Evolutionary conservation across 1,139 yeast genomes (phyloP).

Genomic region (Lodderomyces metapsilosis): DNA sequence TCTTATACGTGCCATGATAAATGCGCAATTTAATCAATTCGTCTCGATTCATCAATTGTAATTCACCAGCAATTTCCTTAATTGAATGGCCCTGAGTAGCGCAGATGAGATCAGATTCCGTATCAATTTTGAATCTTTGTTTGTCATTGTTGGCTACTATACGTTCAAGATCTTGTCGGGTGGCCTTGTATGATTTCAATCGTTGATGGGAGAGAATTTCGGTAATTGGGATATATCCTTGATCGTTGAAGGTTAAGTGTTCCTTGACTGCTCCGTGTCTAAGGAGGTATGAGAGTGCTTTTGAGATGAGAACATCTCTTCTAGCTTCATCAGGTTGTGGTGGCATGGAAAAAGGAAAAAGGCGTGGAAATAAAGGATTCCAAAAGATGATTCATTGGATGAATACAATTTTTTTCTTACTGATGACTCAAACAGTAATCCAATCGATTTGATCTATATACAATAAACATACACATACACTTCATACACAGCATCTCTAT

Average conservation of each 20-base stretch:
- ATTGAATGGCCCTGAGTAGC: constrained; percentile 95
- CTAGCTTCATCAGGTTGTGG: constrained; percentile 18
- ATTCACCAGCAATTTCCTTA: constrained; percentile 36
- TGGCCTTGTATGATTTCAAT: constrained; percentile 54
- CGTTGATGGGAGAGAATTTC: constrained; percentile 58
- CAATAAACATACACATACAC: neutral
- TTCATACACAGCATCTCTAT: no score
- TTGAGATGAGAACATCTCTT: constrained; percentile 62
- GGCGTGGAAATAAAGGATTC: no score
- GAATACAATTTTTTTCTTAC: no score
- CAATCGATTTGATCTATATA: neutral
- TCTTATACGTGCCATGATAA: constrained; percentile 78
- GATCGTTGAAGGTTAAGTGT: constrained; percentile 55
- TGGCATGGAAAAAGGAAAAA: neutral
- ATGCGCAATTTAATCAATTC: constrained; percentile 31
- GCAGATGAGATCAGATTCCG: constrained; percentile 44
- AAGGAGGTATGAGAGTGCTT: constrained; percentile 69
- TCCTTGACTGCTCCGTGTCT: constrained; percentile 85
- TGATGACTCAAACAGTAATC: no score
- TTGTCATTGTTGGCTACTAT: constrained; percentile 70
- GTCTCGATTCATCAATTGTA: constrained; percentile 24
- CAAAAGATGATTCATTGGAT: no score
- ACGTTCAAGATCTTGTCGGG: constrained; percentile 54
- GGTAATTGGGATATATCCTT: constrained; percentile 62
- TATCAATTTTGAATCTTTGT: constrained; percentile 55